Base-by-base conservation (phyloP, 2,329 filamentous ascomycete genomes). In the Stachybotrys elegans region DNA sequence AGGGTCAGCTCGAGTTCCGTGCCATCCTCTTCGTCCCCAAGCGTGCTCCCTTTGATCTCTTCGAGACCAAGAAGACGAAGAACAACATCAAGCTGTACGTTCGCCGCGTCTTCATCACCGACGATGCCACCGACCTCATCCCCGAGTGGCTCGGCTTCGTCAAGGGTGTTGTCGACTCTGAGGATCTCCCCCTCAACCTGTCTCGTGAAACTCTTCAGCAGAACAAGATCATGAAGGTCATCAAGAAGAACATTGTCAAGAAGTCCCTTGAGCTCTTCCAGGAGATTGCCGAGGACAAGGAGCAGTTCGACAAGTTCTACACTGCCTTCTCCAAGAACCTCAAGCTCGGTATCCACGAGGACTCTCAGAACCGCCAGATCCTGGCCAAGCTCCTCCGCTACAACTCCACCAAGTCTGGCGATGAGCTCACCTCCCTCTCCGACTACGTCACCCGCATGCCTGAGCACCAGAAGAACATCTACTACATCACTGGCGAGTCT, bases 151-250 rank as follows among this genome's bases (percentile, higher is more conserved):
- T 98, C 66, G 83, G 89, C 78, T 98, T 98, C 76, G 76, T 98
- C 84, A 98, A 98, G 88, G 93, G 93, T 86, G 93, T 98, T 61
- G 93, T 98, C 71, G 93, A 98, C 78, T 98, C 93, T 63, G 93
- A 98, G 83, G 93, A 98, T 71, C 87, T 98, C 52, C 93, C 93
- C 60, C 87, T 98, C 72, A 98, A 98, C 84, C 75, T 98, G 78
- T 97, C 93, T 66, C 93, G 93, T 86, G 93, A 98, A 85, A 97
- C 92, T 47, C 89, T 98, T 41, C 93, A 98, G 78, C 93, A 97
- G 82, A 98, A 97, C 88, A 97, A 97, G 90, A 98, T 98, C 81
- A 97, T 97, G 93, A 97, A 97, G 87, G 93, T 97, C 72, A 97
- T 97, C 83, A 95, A 94, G 85, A 98, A 98, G 90, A 98, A 98